Evolutionary conservation across 805 yeast species (phyloP), one percentile per base, ranked within the genome.

Genomic region (Wickerhamiella dianesei): DNA sequence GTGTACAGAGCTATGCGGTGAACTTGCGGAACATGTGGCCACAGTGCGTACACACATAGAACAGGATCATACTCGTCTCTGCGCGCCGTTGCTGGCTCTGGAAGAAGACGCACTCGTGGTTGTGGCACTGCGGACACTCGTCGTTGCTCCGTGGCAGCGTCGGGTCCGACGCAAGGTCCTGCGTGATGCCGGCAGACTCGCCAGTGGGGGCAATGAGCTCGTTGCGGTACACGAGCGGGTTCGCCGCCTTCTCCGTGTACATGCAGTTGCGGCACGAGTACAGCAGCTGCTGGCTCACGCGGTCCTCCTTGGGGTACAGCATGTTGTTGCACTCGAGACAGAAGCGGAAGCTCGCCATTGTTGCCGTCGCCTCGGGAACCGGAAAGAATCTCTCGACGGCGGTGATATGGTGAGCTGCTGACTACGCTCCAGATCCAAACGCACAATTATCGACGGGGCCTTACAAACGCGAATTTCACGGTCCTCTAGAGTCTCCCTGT

Each of bases 261-360:
- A 85, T 77, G 62, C 98, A 92, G 60, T 89, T 88, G 60, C 98
- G 79, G 67, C 98, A 92, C 49, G 94, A 88, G 63, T 84, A 92
- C 49, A 89, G 70, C 51, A 92, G 68, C 54, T 86, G 65, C 61
- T 76, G 77, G 55, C 74, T 65, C 49, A 80, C 85, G 60, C 82
- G 84, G 63, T 92, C 97, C 69, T 92, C 98, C 56, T 85, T 78
- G 18, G 98, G 98, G 64, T 92, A 92, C 67, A 92, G 75, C 98
- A 92, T 92, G 64, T 92, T 92, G 74, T 92, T 92, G 76, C 94
- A 89, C 62, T 89, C 94, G 59, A 92, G 80, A 66, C 98, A 89
- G 71, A 89, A 89, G 63, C 95, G 76, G 68, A 92, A 89, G 46
- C 96, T 86, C 20, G 56, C 56, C 41, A 39, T 39, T 17, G 8